These are phyloP conservation scores for Telopea speciosissima DNA, from an alignment of 177 flowering plant genomes.

Conservation along the genomic window DNA sequence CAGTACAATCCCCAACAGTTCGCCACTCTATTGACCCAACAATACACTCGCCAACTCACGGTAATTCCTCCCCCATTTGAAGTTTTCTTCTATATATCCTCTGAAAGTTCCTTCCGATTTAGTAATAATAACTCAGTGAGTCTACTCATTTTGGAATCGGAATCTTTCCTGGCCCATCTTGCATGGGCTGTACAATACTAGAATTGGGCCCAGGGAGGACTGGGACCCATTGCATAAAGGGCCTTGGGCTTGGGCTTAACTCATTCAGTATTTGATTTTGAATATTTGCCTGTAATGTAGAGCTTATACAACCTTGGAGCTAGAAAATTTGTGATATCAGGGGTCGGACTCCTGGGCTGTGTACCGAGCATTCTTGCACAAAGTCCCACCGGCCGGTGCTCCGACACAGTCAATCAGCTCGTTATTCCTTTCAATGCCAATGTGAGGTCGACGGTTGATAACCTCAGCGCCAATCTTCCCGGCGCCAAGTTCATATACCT, in stretches of 20 bases:
- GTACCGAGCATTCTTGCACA: conserved; percentile 83
- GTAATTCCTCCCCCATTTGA: too few relatives aligned
- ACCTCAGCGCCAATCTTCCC: conserved; percentile 57
- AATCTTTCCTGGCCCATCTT: too few relatives aligned
- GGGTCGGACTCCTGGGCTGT: conserved; percentile 80
- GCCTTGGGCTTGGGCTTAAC: too few relatives aligned
- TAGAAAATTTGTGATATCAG: conserved; percentile 59
- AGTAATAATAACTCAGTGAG: not conserved
- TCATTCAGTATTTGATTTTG: too few relatives aligned
- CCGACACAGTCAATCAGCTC: conserved; percentile 58
- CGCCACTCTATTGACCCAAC: conserved; percentile 57
- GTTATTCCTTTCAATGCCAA: conserved; percentile 66
- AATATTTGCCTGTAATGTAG: conserved; percentile 21
- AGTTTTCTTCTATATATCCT: too few relatives aligned
- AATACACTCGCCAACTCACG: conserved; percentile 58
- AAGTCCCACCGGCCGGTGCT: conserved; percentile 39
- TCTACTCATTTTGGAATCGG: too few relatives aligned
- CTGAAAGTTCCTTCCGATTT: too few relatives aligned
- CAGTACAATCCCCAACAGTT: conserved; percentile 63
- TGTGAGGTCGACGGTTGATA: conserved; percentile 54
- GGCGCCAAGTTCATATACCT: conserved; percentile 55
- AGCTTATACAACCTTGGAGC: conserved; percentile 84
- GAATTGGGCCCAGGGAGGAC: too few relatives aligned
- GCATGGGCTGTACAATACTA: too few relatives aligned
- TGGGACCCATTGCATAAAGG: too few relatives aligned